Evolutionary conservation across 2,329 filamentous ascomycete genomes (phyloP).

Genomic region (Neonectria neomacrospora): DNA sequence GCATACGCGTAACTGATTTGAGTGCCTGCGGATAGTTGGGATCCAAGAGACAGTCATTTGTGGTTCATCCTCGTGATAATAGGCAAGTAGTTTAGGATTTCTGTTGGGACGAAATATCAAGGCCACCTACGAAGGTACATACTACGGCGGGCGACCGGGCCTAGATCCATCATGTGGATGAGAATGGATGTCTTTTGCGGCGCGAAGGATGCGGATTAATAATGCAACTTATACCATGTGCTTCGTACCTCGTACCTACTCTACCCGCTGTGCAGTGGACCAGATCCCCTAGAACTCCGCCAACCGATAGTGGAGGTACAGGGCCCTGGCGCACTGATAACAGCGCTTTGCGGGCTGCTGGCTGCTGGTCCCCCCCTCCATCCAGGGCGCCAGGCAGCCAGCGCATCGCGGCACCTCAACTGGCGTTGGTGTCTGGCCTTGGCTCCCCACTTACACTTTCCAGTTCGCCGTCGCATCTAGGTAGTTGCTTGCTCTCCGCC

Average conservation of each 20-base stretch:
- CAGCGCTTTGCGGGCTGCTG: slow-evolving; percentile 18
- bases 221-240: not conserved
- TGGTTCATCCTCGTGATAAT: not conserved
- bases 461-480: slow-evolving; percentile 19
- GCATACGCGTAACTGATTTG: not conserved
- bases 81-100: not conserved
- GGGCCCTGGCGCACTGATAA: slow-evolving; percentile 21
- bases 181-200: not conserved
- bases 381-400: slow-evolving; percentile 39
- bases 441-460: slow-evolving; percentile 28
- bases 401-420: slow-evolving; percentile 36
- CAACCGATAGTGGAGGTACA: slow-evolving; percentile 1
- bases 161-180: not conserved
- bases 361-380: not conserved
- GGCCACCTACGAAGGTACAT: not conserved
- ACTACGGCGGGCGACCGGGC: not conserved
- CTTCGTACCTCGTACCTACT: not conserved
- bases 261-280: not conserved
- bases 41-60: too few relatives aligned
- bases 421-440: slow-evolving; percentile 8
- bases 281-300: not conserved
- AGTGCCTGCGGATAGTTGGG: not conserved
- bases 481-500: not conserved
- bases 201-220: slow-evolving; percentile 1
- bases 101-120: not conserved